phyloP scores from a whole-genome alignment of 2,329 filamentous ascomycete species.

The Knufia fluminis region DNA sequence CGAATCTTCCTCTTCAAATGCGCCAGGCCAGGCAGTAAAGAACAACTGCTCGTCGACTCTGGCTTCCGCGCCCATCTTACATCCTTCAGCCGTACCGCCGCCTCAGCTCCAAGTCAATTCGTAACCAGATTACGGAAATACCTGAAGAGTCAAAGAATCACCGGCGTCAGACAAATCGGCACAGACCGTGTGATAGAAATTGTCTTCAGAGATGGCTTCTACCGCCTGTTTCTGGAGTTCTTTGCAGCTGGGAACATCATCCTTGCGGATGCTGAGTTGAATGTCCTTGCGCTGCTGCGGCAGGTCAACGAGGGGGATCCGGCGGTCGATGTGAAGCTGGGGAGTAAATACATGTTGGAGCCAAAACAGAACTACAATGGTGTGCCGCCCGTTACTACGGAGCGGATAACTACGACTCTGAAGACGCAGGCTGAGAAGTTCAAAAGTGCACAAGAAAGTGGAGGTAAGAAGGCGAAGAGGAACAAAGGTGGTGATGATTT shows the following conservation, averaged over 20 bases:
- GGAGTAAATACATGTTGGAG: slow-evolving; percentile 67
- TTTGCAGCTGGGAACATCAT: slow-evolving; percentile 94
- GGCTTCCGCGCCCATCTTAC: slow-evolving; percentile 95
- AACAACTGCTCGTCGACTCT: slow-evolving; percentile 85
- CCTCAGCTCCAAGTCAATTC: slow-evolving; percentile 74
- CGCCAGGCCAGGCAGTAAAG: slow-evolving; percentile 76
- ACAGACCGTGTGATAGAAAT: slow-evolving; percentile 91
- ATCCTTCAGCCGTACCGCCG: slow-evolving; percentile 77
- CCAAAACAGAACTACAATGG: slow-evolving; percentile 76
- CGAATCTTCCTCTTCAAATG: slow-evolving; percentile 96
- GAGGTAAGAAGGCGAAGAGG: slow-evolving; percentile 59
- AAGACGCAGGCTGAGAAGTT: slow-evolving; percentile 48
- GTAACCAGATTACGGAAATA: slow-evolving; percentile 77
- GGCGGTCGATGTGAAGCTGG: slow-evolving; percentile 73
- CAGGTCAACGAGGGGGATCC: slow-evolving; percentile 71
- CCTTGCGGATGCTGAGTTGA: slow-evolving; percentile 74
- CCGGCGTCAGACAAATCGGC: slow-evolving; percentile 72
- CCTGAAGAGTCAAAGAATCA: slow-evolving; percentile 77
- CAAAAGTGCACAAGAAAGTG: slow-evolving; percentile 22
- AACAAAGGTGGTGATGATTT: slow-evolving; percentile 66
- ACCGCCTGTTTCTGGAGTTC: slow-evolving; percentile 84
- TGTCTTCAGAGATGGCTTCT: slow-evolving; percentile 82
- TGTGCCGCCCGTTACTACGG: slow-evolving; percentile 63
- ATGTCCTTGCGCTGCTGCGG: slow-evolving; percentile 70
- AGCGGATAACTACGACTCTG: slow-evolving; percentile 61